Evolutionary conservation across 2,329 filamentous ascomycete species (phyloP).

Genomic region (Fusarium sp.): DNA sequence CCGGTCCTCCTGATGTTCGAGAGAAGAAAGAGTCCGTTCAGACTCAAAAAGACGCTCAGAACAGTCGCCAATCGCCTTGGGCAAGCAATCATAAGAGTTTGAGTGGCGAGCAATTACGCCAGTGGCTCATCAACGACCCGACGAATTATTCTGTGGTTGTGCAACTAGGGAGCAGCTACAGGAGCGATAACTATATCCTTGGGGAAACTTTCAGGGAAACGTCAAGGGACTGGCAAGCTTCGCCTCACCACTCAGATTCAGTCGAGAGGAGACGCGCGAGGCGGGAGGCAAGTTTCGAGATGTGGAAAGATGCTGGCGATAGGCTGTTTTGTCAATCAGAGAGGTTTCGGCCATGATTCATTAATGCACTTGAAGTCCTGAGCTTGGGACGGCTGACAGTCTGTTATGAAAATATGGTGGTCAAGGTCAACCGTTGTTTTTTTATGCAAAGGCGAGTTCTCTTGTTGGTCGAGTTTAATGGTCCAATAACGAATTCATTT

Average conservation of each 20-base stretch:
- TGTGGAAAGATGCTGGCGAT: slow-evolving; percentile 45
- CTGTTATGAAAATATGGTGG: not conserved
- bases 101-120: slow-evolving; percentile 4
- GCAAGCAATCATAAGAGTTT: slow-evolving; percentile 1
- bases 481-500: not conserved
- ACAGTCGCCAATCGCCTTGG: slow-evolving; percentile 15
- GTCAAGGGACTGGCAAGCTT: slow-evolving; percentile 5
- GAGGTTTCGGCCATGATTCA: slow-evolving; percentile 22
- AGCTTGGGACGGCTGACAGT: not conserved
- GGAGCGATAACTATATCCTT: slow-evolving; percentile 11
- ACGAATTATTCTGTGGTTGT: slow-evolving; percentile 24
- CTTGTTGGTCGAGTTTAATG: slow-evolving; percentile 1
- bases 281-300: slow-evolving; percentile 40
- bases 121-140: slow-evolving; percentile 14
- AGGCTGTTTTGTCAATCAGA: slow-evolving; percentile 39
- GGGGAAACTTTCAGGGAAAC: not conserved
- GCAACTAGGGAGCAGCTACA: slow-evolving; percentile 30
- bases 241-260: slow-evolving; percentile 6
- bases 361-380: not conserved
- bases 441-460: slow-evolving; percentile 8
- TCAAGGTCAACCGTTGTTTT: slow-evolving; percentile 2
- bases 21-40: slow-evolving; percentile 17
- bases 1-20: slow-evolving; percentile 8
- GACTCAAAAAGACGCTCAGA: not conserved
- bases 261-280: slow-evolving; percentile 31